Base-by-base conservation (phyloP, 441 rosid genomes). In the Breynia disticha region DNA sequence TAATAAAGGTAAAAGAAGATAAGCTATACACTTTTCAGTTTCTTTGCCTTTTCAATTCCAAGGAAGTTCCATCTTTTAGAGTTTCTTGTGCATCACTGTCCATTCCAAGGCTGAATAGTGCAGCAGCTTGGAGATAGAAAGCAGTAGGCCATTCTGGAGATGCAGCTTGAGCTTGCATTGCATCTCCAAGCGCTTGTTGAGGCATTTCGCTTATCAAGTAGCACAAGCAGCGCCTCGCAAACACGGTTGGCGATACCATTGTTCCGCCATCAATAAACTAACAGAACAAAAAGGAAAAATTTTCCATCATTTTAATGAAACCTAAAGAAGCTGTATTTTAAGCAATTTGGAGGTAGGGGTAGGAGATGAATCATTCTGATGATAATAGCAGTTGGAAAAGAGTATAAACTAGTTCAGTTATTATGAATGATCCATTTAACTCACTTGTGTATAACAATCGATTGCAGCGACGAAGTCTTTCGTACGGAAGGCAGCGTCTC, bases 121-220 rank as follows among this genome's bases (percentile, higher is more conserved):
- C 89, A 55, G 95, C 98, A 10, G 95, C 95, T 69, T 88, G 95
- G 57, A 88, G 91, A 70, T 91, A 86, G 60, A 83, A 88, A 28
- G 95, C 89, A 3, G 90, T 79, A 11, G 95, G 74, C 98, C 98
- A 91, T 49, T 78, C 91, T 0, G 97, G 95, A 15, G 97, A 81
- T 37, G 84, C 68, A 22, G 82, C 95, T 72, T 83, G 97, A 19
- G 97, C 95, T 68, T 88, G 97, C 98, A 87, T 82, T 1, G 95
- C 95, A 50, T 91, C 98, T 48, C 94, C 97, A 45, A 91, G 97
- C 4, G 98, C 98, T 67, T 86, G 82, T 68, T 91, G 95, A 5
- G 87, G 82, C 85, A 79, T 82, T 65, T 82, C 82, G 51, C 70
- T 84, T 76, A 86, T 77, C 72, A 91, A 63, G 77, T 84, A 82